Evolutionary conservation across 306 rosid species (phyloP), one percentile per base, ranked within the genome.

Genomic region (Sechiopsis laciniata): DNA sequence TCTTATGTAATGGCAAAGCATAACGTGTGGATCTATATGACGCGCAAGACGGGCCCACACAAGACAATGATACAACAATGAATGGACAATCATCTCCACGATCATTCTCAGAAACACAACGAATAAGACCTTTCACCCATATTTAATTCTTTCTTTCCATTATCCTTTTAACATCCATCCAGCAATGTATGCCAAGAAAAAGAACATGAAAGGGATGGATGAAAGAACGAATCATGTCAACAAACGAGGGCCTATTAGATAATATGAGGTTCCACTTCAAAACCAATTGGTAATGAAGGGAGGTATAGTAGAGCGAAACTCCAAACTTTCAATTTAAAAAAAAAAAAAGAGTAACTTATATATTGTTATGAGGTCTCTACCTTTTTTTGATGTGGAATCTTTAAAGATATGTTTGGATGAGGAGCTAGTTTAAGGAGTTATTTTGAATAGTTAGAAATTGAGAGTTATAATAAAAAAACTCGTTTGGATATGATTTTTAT

Each of bases 81-180:
- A 68, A 68, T 50, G 58, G 20, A 48, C 21, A 45, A 66, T 66
- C 72, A 45, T 19, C 26, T 37, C 19, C 52, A 17, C 8, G 16
- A 64, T 64, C 26, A 64, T 40, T 66, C 37, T 45, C 55, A 66
- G 48, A 19, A 20, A 55, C 55, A 45, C 72, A 46, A 68, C 1
- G 73, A 68, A 22, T 22, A 50, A 50, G 73, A 68, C 73, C 57
- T 48, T 68, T 14, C 73, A 50, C 40, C 58, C 20, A 46, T 48
- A 46, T 68, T 7, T 68, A 46, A 46, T 22, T 42, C 8, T 22
- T 68, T 68, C 4, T 68, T 48, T 50, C 50, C 57, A 68, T 68
- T 48, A 45, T 68, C 72, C 53, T 67, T 26, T 45, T 46, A 20
- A 46, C 11, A 45, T 45, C 55, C 40, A 59, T 26, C 66, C 58